A percentile compares a stretch with the other conserved stretches of the same genome.
Evolutionary conservation across 1,284 basidiomycete genomes (phyloP).

Genomic region (Cryptococcus sp.): DNA sequence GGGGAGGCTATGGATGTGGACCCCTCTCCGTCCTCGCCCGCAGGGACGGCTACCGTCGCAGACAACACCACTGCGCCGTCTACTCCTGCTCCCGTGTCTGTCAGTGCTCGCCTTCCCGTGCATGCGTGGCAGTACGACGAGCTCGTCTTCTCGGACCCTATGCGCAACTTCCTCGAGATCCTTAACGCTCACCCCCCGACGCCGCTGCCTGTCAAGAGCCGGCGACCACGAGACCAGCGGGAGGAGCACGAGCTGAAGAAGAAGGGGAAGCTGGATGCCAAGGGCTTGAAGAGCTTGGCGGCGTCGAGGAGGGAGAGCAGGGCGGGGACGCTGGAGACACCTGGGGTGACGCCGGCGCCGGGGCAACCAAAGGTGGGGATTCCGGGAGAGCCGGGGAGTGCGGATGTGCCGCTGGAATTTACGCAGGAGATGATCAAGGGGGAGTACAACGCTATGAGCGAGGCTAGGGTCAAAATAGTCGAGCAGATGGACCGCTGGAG

Average conservation of each 20-base stretch:
- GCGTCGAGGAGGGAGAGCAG: constrained; percentile 65
- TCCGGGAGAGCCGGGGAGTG: constrained; percentile 41
- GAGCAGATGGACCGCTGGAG: constrained; percentile 50
- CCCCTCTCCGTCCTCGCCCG: not conserved
- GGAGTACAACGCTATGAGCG: constrained; percentile 75
- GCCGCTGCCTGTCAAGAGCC: constrained; percentile 64
- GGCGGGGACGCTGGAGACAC: constrained; percentile 52
- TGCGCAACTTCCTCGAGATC: constrained; percentile 78
- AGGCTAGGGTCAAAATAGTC: constrained; percentile 65
- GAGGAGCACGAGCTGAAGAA: constrained; percentile 37
- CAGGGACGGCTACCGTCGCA: not conserved
- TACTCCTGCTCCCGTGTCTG: constrained; percentile 10
- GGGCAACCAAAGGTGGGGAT: constrained; percentile 50
- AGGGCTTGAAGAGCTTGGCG: not conserved
- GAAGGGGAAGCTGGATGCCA: constrained; percentile 19
- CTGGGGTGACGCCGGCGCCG: constrained; percentile 57
- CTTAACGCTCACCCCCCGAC: constrained; percentile 80
- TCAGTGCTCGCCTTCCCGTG: constrained; percentile 54
- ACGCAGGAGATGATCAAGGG: constrained; percentile 76
- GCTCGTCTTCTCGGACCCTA: constrained; percentile 93
- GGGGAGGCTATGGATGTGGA: constrained; percentile 4
- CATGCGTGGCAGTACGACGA: constrained; percentile 99
- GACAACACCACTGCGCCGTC: not conserved
- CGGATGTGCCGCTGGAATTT: constrained; percentile 66
- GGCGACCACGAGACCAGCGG: constrained; percentile 45